Evolutionary conservation across 495 filamentous ascomycete genomes (phyloP).

Genomic region (Neurospora tetraspora): DNA sequence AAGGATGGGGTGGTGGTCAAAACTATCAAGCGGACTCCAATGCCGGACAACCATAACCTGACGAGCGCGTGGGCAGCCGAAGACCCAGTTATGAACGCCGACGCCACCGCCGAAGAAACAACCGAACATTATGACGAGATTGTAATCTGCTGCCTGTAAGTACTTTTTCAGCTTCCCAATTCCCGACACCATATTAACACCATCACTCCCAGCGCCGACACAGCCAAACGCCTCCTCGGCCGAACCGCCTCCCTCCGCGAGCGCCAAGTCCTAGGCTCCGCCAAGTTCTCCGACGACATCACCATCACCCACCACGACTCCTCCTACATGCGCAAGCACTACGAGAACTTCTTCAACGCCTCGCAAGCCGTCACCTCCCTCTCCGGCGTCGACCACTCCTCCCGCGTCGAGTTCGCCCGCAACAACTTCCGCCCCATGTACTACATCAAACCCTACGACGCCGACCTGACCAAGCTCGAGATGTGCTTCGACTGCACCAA

Average conservation of each 20-base stretch:
- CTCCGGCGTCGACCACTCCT: slow-evolving; percentile 19
- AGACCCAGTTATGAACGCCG: slow-evolving; percentile 7
- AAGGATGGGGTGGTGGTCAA: slow-evolving; percentile 47
- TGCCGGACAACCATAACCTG: slow-evolving; percentile 23
- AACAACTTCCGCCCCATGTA: slow-evolving; percentile 65
- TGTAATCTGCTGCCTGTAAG: slow-evolving; percentile 54
- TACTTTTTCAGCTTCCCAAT: not conserved
- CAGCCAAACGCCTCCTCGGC: slow-evolving; percentile 55
- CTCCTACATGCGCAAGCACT: slow-evolving; percentile 65
- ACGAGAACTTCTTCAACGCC: slow-evolving; percentile 56
- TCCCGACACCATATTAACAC: not conserved
- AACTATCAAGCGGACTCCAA: slow-evolving; percentile 20
- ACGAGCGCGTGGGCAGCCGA: slow-evolving; percentile 21
- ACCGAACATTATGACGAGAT: slow-evolving; percentile 56
- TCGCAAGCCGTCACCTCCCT: slow-evolving; percentile 20
- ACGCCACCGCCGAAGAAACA: slow-evolving; percentile 16
- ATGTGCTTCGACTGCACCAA: slow-evolving; percentile 83
- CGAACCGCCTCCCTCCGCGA: slow-evolving; percentile 54
- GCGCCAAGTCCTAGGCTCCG: slow-evolving; percentile 56
- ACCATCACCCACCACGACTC: slow-evolving; percentile 73
- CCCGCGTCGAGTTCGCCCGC: slow-evolving; percentile 20
- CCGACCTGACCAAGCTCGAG: slow-evolving; percentile 61
- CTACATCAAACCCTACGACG: slow-evolving; percentile 58
- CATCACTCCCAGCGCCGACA: slow-evolving; percentile 43
- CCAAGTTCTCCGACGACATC: slow-evolving; percentile 74